Evolutionary conservation across 1,284 basidiomycete species (phyloP), one percentile per base, ranked within the genome.

Genomic region (Ustilago tritici): DNA sequence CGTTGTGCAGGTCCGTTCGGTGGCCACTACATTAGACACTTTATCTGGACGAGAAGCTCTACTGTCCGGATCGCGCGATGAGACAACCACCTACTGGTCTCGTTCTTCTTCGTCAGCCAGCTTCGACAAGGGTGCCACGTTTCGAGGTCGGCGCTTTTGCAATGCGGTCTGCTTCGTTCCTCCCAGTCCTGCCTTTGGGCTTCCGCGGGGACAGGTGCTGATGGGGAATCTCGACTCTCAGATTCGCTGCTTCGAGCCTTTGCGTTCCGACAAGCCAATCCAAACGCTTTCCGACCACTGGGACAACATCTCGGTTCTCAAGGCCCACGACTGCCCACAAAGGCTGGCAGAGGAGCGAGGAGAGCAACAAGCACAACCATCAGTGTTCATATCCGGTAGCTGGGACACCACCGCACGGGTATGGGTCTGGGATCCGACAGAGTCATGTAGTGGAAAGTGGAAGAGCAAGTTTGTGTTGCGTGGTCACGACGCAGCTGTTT

Each of bases 401-500:
- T 80, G 78, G 78, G 78, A 80, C 63, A 69, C 61, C 46, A 80
- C 76, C 1, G 73, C 72, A 1, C 47, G 76, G 6, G 69, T 76
- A 17, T 80, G 70, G 70, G 31, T 50, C 2, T 64, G 61, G 65
- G 61, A 66, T 52, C n/a, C 50, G 14, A 34, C 57, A 28, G 52
- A 52, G 23, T n/a, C 17, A 32, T 17, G 43, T 2, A 19, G 43
- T 46, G 43, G n/a, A 11, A 69, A 53, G 46, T 80, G 78, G 78
- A 56, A 34, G 6, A n/a, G 41, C 46, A 40, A 58, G 17, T 65
- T 55, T 31, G 55, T 66, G 0, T 59, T 81, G 7, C 67, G 75
- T n/a, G 71, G 71, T 9, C 79, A 81, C 56, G 64, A 78, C 49
- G 55, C 70, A 40, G 76, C 79, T 1, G 79, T 81, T 1, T 81